Evolutionary conservation across 2,329 filamentous ascomycete genomes (phyloP).

Genomic region (Chaetothyriales sp.): DNA sequence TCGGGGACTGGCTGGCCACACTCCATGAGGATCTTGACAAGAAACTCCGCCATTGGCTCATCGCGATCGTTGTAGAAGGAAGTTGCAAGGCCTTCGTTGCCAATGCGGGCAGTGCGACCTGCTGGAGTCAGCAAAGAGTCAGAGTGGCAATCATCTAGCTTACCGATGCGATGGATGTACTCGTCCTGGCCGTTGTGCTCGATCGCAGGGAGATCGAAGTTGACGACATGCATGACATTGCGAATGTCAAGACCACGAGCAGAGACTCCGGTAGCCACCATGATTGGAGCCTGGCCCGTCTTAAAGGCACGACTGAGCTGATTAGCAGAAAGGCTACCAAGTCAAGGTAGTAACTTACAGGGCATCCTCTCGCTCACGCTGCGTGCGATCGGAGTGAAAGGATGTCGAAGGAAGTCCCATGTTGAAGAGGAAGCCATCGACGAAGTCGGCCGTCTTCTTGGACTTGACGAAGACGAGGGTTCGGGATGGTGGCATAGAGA

Average conservation of each 20-base stretch:
- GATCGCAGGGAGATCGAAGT: constrained; percentile 67
- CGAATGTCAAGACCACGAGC: constrained; percentile 69
- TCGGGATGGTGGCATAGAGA: constrained; percentile 53
- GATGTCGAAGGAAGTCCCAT: constrained; percentile 65
- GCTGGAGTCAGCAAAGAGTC: not conserved
- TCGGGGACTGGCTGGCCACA: constrained; percentile 64
- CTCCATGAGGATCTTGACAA: constrained; percentile 72
- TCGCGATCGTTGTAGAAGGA: constrained; percentile 78
- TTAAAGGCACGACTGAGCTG: constrained; percentile 55
- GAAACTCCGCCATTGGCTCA: constrained; percentile 52
- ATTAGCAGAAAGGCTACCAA: constrained; percentile 9
- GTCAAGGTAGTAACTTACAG: constrained; percentile 39
- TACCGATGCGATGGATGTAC: constrained; percentile 88
- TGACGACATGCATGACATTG: constrained; percentile 82
- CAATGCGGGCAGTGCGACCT: constrained; percentile 89
- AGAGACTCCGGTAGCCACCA: constrained; percentile 74
- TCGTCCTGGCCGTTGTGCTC: constrained; percentile 79
- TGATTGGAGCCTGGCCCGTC: constrained; percentile 55
- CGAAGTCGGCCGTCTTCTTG: constrained; percentile 59
- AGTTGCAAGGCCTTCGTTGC: constrained; percentile 68
- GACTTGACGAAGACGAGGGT: constrained; percentile 85
- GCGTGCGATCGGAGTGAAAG: constrained; percentile 74
- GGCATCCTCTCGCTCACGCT: constrained; percentile 81
- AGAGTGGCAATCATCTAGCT: constrained; percentile 17
- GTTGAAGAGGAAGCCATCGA: constrained; percentile 83